Evolutionary conservation across 2,329 filamentous ascomycete genomes (phyloP).

Genomic region (Pseudogymnoascus verrucosus): DNA sequence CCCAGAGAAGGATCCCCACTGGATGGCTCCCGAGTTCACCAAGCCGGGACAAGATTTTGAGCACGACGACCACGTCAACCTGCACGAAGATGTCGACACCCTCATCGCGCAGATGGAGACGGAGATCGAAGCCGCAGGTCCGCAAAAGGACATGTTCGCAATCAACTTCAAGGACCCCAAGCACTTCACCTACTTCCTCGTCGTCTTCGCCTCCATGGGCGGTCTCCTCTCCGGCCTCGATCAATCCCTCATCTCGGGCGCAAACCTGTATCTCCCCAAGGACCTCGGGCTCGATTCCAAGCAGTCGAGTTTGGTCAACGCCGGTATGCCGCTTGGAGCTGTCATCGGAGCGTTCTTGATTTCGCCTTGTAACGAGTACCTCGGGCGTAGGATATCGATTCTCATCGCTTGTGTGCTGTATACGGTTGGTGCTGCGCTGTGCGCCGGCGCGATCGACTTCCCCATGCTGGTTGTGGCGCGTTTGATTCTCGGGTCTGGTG

Average conservation of each 20-base stretch:
- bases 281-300: constrained; percentile 47
- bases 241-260: constrained; percentile 64
- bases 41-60: background rate
- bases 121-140: constrained; percentile 21
- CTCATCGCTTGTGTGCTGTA: constrained; percentile 62
- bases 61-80: background rate
- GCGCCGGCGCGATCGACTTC: constrained; percentile 60
- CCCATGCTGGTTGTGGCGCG: constrained; percentile 63
- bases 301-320: constrained; percentile 59
- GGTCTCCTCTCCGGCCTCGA: constrained; percentile 65
- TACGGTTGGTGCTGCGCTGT: constrained; percentile 60
- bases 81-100: constrained; percentile 22
- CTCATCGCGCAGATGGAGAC: constrained; percentile 29
- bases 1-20: background rate
- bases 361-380: constrained; percentile 57
- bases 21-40: constrained; percentile 8
- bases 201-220: constrained; percentile 63
- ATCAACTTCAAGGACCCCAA: constrained; percentile 53
- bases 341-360: constrained; percentile 62
- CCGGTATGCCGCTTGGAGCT: constrained; percentile 63
- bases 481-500: constrained; percentile 61
- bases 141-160: constrained; percentile 35
- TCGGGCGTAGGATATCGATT: constrained; percentile 61
- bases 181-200: constrained; percentile 59
- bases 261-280: constrained; percentile 56